These are phyloP conservation scores for Backusella tuberculispora DNA, from an alignment of 192 early-diverging fungal genomes.

Conservation along the genomic window DNA sequence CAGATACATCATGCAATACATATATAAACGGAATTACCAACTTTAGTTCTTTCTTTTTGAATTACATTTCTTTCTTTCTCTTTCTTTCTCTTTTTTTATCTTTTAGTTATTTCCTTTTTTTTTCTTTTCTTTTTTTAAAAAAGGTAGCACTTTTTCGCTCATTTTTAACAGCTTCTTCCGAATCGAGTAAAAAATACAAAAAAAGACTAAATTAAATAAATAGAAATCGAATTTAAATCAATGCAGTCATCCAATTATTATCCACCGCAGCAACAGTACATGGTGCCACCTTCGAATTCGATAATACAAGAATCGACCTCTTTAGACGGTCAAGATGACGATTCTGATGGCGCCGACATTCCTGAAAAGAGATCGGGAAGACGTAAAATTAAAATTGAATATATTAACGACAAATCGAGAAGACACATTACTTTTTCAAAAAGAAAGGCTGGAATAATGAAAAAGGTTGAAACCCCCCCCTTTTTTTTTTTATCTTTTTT, in stretches of 20 bases:
- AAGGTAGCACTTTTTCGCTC: too few species aligned
- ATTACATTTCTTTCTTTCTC: not conserved
- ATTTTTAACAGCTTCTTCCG: not conserved
- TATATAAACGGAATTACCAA: conserved; percentile 15
- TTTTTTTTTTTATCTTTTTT: not conserved
- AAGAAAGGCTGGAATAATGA: conserved; percentile 95
- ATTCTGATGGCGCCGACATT: conserved; percentile 63
- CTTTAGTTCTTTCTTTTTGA: conserved; percentile 4
- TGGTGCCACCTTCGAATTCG: conserved; percentile 12
- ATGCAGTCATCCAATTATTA: conserved; percentile 21
- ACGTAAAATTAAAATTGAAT: conserved; percentile 94
- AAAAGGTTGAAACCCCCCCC: conserved; percentile 65
- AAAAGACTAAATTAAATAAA: not conserved
- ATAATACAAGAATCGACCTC: not conserved
- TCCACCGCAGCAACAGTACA: conserved; percentile 8
- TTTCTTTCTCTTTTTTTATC: conserved; percentile 14
- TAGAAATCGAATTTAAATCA: not conserved
- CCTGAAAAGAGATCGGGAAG: conserved; percentile 72
- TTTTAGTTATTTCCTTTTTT: conserved; percentile 15
- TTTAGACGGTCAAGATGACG: conserved; percentile 58
- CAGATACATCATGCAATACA: conserved; percentile 14
- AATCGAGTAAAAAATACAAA: conserved; percentile 15
- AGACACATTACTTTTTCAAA: conserved; percentile 94
- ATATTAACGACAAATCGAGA: conserved; percentile 88
- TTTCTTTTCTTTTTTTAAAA: not conserved